phyloP scores from a whole-genome alignment of 768 basidiomycete species.

The Sarcodon sp. region DNA sequence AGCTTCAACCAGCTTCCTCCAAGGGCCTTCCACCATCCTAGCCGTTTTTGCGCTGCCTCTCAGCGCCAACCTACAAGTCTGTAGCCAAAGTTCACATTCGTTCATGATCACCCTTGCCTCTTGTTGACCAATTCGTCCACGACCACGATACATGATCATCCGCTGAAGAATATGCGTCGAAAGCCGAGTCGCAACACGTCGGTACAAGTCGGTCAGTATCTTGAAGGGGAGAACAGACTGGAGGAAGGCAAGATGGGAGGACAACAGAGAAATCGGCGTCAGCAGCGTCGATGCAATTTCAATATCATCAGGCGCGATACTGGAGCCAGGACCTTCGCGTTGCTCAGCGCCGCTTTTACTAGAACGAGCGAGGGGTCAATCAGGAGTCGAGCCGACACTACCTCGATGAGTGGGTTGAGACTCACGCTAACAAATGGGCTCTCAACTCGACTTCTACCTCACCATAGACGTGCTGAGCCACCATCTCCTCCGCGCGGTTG shows the following conservation, averaged over 20 bases:
- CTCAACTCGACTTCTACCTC: conserved; percentile 75
- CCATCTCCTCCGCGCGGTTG: conserved; percentile 75
- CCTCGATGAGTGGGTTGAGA: conserved; percentile 8
- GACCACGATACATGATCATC: conserved; percentile 67
- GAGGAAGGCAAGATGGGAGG: conserved; percentile 66
- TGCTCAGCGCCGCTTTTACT: background rate
- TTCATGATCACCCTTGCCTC: conserved; percentile 52
- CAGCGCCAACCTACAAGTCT: conserved; percentile 57
- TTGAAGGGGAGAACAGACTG: conserved; percentile 47
- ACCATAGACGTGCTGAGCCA: conserved; percentile 66
- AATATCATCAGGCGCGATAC: conserved; percentile 20
- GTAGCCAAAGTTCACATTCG: conserved; percentile 77
- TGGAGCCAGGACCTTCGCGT: background rate
- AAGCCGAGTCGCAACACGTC: conserved; percentile 44
- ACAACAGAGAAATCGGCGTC: conserved; percentile 64
- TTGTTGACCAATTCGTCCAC: conserved; percentile 35
- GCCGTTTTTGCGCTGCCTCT: conserved; percentile 21
- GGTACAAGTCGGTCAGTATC: conserved; percentile 52
- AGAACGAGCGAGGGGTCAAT: background rate
- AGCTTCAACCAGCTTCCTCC: conserved; percentile 62
- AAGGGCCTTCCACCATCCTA: conserved; percentile 58
- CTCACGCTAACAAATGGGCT: conserved; percentile 49
- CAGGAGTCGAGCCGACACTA: background rate
- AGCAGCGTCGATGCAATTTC: conserved; percentile 61
- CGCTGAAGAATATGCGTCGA: conserved; percentile 76